phyloP scores from a whole-genome alignment of 176 grass and related monocot genomes.

The Avena sativa region DNA sequence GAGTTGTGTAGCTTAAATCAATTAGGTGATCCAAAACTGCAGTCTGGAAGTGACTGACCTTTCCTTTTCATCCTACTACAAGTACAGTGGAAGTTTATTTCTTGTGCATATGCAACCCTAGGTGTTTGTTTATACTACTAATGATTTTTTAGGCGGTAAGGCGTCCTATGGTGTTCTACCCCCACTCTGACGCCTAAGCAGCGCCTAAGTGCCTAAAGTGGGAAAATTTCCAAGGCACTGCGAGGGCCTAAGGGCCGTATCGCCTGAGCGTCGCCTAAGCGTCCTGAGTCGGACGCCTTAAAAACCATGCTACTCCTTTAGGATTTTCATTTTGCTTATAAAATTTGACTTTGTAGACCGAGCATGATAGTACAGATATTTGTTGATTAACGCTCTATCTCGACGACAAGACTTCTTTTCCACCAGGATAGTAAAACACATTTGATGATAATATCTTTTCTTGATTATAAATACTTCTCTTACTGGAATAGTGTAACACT shows the following conservation, averaged over 20 bases:
- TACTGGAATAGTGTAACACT: not conserved
- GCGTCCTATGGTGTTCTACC: no score
- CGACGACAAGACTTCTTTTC: constrained; percentile 13
- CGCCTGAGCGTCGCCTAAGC: no score
- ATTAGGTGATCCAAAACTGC: constrained; percentile 15
- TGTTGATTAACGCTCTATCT: not conserved
- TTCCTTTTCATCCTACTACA: constrained; percentile 8
- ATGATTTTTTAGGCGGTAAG: no score
- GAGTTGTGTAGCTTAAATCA: not conserved
- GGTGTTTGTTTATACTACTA: not conserved
- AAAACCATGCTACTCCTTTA: not conserved
- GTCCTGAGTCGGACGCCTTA: no score
- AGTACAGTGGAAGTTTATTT: constrained; percentile 23
- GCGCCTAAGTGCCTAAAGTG: no score
- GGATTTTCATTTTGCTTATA: not conserved
- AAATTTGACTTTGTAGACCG: not conserved
- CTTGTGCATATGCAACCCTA: not conserved
- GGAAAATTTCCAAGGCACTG: no score
- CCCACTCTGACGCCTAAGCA: no score
- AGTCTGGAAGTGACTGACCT: not conserved
- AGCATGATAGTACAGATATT: not conserved
- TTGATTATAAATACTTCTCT: not conserved
- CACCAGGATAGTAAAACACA: not conserved
- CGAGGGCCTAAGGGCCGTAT: no score
- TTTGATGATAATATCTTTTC: constrained; percentile 6